Percentiles rank a stretch among this genome's conserved stretches.
These are phyloP conservation scores for Omphalotus guepiniiformis DNA, from an alignment of 768 basidiomycete species.

Conservation along the genomic window DNA sequence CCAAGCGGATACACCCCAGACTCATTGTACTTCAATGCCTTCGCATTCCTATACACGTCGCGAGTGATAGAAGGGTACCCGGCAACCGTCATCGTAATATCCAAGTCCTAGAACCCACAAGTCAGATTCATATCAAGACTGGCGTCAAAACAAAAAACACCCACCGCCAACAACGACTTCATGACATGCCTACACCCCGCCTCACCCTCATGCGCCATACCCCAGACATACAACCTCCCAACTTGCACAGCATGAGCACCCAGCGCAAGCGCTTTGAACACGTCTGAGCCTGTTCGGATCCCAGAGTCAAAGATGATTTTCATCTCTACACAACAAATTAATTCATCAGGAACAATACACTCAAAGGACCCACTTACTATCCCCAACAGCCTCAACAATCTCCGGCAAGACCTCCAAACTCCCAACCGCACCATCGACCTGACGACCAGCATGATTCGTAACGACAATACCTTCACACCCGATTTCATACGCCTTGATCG, in stretches of 20 bases:
- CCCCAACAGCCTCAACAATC: constrained; percentile 47
- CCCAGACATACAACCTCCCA: constrained; percentile 47
- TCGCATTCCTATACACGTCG: constrained; percentile 18
- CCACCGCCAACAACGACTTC: constrained; percentile 43
- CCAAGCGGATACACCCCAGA: constrained; percentile 4
- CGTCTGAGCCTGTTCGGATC: constrained; percentile 44
- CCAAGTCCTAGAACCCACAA: constrained; percentile 27
- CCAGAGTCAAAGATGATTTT: constrained; percentile 53
- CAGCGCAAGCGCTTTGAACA: constrained; percentile 55
- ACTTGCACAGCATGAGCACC: constrained; percentile 51
- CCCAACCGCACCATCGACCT: constrained; percentile 53
- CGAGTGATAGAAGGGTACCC: constrained; percentile 30
- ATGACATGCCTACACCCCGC: constrained; percentile 51
- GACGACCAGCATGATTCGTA: constrained; percentile 51
- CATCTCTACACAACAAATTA: constrained; percentile 30
- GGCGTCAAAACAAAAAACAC: constrained; percentile 9
- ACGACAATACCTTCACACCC: constrained; percentile 55
- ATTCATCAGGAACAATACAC: neutral
- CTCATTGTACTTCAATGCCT: constrained; percentile 2
- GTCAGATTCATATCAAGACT: neutral
- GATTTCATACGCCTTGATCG: constrained; percentile 38
- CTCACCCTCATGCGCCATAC: constrained; percentile 49
- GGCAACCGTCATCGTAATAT: constrained; percentile 40
- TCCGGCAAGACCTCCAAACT: constrained; percentile 48
- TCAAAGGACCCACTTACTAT: constrained; percentile 27